Base-by-base conservation (phyloP, 192 early-diverging fungal genomes). In the Glomus cerebriforme region DNA sequence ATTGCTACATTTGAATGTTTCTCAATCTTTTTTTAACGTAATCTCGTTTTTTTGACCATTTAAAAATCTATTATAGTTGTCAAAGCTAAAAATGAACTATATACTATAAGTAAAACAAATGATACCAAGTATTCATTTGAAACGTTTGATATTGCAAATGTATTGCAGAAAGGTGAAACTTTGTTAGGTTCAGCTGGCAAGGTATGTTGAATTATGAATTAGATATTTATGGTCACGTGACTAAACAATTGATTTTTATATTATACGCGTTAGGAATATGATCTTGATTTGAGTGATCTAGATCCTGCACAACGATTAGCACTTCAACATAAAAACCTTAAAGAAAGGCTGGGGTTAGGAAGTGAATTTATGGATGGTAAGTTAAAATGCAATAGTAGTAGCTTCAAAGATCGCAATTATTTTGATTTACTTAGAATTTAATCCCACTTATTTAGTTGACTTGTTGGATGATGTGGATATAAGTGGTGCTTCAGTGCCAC, bases 141-240 rank as follows among this genome's bases (percentile, higher is more conserved):
- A 59, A 88, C 90, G 49, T 94, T 98, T 75, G 92, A 97, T 83
- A 92, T 99, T 37, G 91, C 88, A 19, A 89, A 87, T 29, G 95
- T 98, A 9, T 82, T 99, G 7, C 83, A 86, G 63, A 87, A 92
- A 64, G 97, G 96, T 7, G 88, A 88, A 34, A 84, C 93, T 29
- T 83, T 99, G 39, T 84, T 99, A 8, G 91, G 93, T 7, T 94
- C 92, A 34, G 94, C 95, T 7, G 98, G 98, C 37, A 91, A 91
- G 73, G 71, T 80, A 66, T 58, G 12, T 19, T 10, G n/a, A 9
- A 3, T 43, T 7, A 37, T 24, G 17, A 39, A 7, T 13, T 43
- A 22, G 3, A 1, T 22, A 54, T 22, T 17, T 22, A 54, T 54
- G 39, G n/a, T 19, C 32, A 31, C 31, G 54, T 59, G 54, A 7